Conservation (phyloP, 148 eudicot genomes). For the Talinum fruticosum region DNA sequence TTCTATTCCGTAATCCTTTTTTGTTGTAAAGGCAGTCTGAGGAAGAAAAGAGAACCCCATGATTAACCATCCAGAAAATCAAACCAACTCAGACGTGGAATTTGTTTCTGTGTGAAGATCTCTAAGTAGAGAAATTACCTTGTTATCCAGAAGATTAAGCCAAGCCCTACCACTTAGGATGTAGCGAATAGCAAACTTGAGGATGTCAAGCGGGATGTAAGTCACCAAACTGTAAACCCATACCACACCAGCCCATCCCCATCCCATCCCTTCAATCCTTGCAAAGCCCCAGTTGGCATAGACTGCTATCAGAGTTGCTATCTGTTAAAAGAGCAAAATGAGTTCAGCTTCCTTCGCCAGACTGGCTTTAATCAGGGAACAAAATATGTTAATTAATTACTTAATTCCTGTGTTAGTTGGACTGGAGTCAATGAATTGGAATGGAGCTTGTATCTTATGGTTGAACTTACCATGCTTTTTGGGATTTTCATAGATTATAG, state of each 20-base stretch:
- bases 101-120: neutral
- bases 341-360: neutral
- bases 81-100: neutral
- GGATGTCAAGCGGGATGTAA: constrained; percentile 56
- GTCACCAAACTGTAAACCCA: constrained; percentile 59
- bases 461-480: too few relatives aligned
- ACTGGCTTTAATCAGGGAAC: neutral
- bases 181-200: constrained; percentile 54
- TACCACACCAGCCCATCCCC: constrained; percentile 72
- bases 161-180: constrained; percentile 62
- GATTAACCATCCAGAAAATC: neutral
- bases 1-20: constrained; percentile 61
- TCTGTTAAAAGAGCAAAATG: constrained; percentile 25
- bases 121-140: constrained; percentile 28
- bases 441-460: too few relatives aligned
- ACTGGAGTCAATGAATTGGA: too few relatives aligned
- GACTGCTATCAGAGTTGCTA: constrained; percentile 62
- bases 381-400: too few relatives aligned
- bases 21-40: constrained; percentile 67
- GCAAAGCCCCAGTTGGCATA: constrained; percentile 56
- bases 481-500: too few relatives aligned
- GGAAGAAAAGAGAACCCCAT: neutral
- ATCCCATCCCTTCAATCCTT: constrained; percentile 51
- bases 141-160: constrained; percentile 48
- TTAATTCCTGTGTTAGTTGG: too few relatives aligned